Evolutionary conservation across 345 rosid genomes (phyloP).

Genomic region (Rhizophora mangle): DNA sequence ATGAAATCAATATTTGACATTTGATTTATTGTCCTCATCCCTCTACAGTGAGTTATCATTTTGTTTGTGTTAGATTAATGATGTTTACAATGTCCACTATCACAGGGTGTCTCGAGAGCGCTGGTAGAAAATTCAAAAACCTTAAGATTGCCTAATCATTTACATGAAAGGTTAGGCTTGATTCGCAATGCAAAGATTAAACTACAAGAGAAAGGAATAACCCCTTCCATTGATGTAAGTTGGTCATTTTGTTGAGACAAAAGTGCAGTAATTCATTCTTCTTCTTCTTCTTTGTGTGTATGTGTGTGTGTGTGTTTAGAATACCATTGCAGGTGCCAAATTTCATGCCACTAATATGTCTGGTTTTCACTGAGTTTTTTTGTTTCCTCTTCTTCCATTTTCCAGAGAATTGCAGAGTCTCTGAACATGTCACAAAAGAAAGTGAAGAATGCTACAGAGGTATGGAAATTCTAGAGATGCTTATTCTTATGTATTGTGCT

Average conservation of each 20-base stretch:
- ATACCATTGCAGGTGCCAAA: not conserved
- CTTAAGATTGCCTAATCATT: constrained; percentile 77
- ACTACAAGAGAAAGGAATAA: constrained; percentile 79
- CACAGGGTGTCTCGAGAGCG: constrained; percentile 88
- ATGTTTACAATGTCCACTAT: constrained; percentile 8
- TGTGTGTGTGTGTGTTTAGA: not conserved
- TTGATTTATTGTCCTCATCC: not conserved
- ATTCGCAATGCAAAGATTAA: constrained; percentile 85
- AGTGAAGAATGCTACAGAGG: constrained; percentile 96
- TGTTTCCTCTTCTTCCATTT: constrained; percentile 13
- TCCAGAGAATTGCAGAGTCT: constrained; percentile 80
- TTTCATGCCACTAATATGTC: not conserved
- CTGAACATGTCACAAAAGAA: constrained; percentile 88
- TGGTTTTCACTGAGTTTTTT: not conserved
- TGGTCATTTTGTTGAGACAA: not conserved
- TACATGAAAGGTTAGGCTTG: constrained; percentile 79
- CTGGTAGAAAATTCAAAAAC: constrained; percentile 83
- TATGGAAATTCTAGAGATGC: constrained; percentile 17
- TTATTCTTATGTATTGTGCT: constrained; percentile 1
- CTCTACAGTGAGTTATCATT: not conserved
- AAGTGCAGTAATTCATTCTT: not conserved
- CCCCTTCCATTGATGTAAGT: constrained; percentile 87
- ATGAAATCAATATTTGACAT: too few species aligned
- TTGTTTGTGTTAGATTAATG: constrained; percentile 15
- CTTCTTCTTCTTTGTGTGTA: too few species aligned